Evolutionary conservation across 768 basidiomycete species (phyloP), one percentile per base, ranked within the genome.

Genomic region (Dentipellis fragilis): DNA sequence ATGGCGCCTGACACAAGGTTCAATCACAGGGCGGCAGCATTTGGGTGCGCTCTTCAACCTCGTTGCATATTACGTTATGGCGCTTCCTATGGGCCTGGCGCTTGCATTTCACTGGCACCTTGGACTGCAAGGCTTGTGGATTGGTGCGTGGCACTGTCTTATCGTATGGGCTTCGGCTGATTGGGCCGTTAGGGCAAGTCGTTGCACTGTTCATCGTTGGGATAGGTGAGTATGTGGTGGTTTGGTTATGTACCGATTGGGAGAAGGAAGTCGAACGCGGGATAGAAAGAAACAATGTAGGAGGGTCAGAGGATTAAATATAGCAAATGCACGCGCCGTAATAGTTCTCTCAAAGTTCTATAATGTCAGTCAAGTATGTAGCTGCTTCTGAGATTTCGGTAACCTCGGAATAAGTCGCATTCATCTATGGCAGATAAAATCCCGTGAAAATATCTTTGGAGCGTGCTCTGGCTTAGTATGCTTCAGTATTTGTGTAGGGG

Each of bases 1-100:
- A 19, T 19, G 19, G n/a, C 42, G 14, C 42, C 42, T 45, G 42
- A 45, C n/a, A 45, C 42, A 45, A 45, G 42, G 42, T 45, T 45
- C 42, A 45, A 45, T 19, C 37, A 6, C 29, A 71, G 74, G 73
- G 7, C 67, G 84, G 17, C 87, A 89, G 64, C 81, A 84, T 58
- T 75, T 89, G 16, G 87, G 87, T 7, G 87, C 87, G 8, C 61
- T 81, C 7, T 87, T 89, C 71, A 88, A 89, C 64, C 64, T 85
- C 22, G 68, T 86, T 14, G 85, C 86, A 38, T 81, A 81, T 65
- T 81, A 80, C 56, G 69, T 79, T 1, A 63, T 81, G 38, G 80
- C 78, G 4, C 65, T 80, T 1, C 80, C 80, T 0, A 64, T 80
- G 19, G 80, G 79, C 10, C 74, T 78, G 54, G 72, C 69, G 1